A percentile compares a stretch with the other conserved stretches of the same genome.
phyloP scores from a whole-genome alignment of 805 yeast genomes.

The Lipomyces lipofer region DNA sequence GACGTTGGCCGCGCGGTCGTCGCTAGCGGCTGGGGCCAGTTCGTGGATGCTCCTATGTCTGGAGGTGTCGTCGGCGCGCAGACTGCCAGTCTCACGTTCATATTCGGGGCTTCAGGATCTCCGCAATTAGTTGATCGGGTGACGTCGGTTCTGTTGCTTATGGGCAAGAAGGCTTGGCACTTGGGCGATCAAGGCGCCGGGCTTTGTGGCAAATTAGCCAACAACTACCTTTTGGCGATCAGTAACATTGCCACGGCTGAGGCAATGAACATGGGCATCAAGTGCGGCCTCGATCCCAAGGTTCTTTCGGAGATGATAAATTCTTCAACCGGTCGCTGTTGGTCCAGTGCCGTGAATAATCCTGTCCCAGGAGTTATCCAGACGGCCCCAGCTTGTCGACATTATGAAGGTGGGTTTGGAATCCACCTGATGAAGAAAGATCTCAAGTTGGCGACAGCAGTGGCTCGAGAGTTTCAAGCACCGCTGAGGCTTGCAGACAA shows the following conservation, averaged over 20 bases:
- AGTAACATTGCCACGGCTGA: constrained; percentile 1
- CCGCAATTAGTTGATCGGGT: constrained; percentile 1
- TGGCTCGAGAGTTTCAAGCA: not conserved
- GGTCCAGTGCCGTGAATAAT: constrained; percentile 3
- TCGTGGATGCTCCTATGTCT: constrained; percentile 2
- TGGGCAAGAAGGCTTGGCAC: constrained; percentile 2
- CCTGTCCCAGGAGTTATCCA: not conserved
- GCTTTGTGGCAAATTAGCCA: not conserved
- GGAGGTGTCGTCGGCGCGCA: constrained; percentile 2
- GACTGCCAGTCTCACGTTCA: constrained; percentile 1
- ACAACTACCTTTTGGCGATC: constrained; percentile 1
- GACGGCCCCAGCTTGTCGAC: not conserved
- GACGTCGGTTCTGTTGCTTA: not conserved
- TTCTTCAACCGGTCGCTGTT: constrained; percentile 2
- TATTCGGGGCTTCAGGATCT: constrained; percentile 1
- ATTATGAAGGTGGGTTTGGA: constrained; percentile 1
- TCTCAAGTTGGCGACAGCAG: not conserved
- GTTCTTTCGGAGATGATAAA: constrained; percentile 2
- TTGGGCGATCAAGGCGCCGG: constrained; percentile 3
- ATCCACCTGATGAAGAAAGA: constrained; percentile 4
- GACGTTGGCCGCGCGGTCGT: not conserved
- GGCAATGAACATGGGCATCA: constrained; percentile 3
- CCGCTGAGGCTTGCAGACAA: not conserved
- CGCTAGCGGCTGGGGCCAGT: not conserved
- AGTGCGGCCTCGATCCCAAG: constrained; percentile 4